Evolutionary conservation across 169 alveolate species (phyloP), one percentile per base, ranked within the genome.

Genomic region (Theileria luwenshuni): DNA sequence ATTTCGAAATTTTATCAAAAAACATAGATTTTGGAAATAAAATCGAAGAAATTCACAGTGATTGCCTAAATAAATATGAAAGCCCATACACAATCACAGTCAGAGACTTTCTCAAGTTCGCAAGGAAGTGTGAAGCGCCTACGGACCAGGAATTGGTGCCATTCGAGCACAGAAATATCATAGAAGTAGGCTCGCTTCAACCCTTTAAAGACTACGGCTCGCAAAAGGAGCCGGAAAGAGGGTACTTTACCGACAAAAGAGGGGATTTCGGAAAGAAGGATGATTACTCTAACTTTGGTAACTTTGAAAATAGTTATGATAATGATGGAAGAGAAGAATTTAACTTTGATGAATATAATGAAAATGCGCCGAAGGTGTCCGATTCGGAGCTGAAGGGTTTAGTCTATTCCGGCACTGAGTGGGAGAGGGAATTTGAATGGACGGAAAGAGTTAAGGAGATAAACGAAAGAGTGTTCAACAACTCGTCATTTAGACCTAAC

Each of bases 401-500:
- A 2, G 71, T 51, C 47, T 56, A 62, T 48, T 30, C 63, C 38
- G 83, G 48, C 0, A 21, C 25, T 23, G 49, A 35, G 65, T 79
- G 87, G 87, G 63, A 54, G 3, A 68, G 75, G 6, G 85, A 75
- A 0, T 87, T 85, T 74, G 87, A 72, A 28, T 87, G 93, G 93
- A 69, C 86, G 3, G 68, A 74, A 21, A 64, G 42, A n/a, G 76
- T 87, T 21, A 61, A 69, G 28, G 56, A 75, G 17, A 80, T 87
- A 15, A 87, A 87, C 69, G 72, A 61, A 47, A 77, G 85, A 48
- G 87, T 87, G 10, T 87, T 87, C 72, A 27, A 32, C 27, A 81
- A 81, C 38, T 25, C 73, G 15, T 74, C 86, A 27, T 95, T 95
- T 81, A 64, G 97, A n/a, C 94, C 92, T 47, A 94, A 90, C 67